Evolutionary conservation across 805 yeast species (phyloP).

Genomic region (Alloascoidea africana): DNA sequence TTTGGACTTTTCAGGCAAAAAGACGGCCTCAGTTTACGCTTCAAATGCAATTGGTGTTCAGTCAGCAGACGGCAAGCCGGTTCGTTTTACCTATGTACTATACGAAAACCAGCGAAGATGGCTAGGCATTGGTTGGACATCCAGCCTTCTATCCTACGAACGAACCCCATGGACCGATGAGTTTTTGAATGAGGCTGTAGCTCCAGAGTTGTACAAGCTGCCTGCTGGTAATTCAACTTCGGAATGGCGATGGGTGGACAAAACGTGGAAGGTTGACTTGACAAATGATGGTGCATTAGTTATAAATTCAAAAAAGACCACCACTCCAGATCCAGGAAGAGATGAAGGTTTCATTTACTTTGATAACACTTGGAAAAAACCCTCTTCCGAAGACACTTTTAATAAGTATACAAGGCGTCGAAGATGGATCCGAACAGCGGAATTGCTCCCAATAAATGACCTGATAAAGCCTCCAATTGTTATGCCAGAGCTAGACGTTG

Average conservation of each 20-base stretch:
- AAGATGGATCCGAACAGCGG: conserved; percentile 94
- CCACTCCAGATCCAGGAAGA: conserved; percentile 36
- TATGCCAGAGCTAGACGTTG: neutral
- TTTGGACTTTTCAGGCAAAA: conserved; percentile 38
- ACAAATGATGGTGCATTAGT: conserved; percentile 81
- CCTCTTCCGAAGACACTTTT: conserved; percentile 69
- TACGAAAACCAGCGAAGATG: conserved; percentile 94
- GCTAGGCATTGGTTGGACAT: conserved; percentile 97
- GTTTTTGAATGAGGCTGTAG: conserved; percentile 70
- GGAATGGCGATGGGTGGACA: conserved; percentile 93
- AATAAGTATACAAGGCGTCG: conserved; percentile 88
- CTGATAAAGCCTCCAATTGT: neutral
- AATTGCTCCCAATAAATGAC: conserved; percentile 29
- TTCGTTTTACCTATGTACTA: conserved; percentile 79
- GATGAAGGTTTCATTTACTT: conserved; percentile 83
- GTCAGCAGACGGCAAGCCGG: conserved; percentile 15
- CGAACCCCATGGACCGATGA: conserved; percentile 97
- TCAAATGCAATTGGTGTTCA: conserved; percentile 1
- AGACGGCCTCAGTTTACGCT: neutral
- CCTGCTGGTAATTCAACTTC: conserved; percentile 33
- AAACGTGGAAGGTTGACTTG: conserved; percentile 80
- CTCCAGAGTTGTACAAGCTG: conserved; percentile 63
- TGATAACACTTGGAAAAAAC: conserved; percentile 91
- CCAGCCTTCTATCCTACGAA: conserved; percentile 81
- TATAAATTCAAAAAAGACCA: conserved; percentile 14